Evolutionary conservation across 139 green algal species (phyloP), one percentile per base, ranked within the genome.

Genomic region (Asterochloris sp.): DNA sequence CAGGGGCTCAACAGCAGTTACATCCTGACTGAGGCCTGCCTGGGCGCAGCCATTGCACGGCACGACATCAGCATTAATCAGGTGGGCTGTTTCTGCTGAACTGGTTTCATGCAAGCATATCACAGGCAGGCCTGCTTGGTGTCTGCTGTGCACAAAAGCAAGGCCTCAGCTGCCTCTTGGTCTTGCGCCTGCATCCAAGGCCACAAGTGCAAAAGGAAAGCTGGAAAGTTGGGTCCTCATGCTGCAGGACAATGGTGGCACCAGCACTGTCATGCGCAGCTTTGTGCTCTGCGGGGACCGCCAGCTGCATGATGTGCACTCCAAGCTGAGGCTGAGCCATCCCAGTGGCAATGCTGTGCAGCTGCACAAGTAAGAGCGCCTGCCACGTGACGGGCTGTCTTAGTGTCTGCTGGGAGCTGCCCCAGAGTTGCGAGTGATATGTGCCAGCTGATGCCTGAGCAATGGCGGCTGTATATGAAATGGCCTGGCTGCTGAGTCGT

Each of bases 261-360:
- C 95, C 6, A 28, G 88, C 28, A 97, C 91, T 10, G 84, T 79
- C 54, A 92, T 98, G 93, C 84, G 88, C n/a, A 90, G 92, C 87
- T 99, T 99, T 84, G 73, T 97, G 80, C 88, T 99, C 23, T 91
- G 87, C 29, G 94, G 93, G n/a, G 79, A 91, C 4, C 67, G 66
- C 14, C 97, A 99, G 91, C 85, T 97, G 78, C 95, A 98, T 84
- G 97, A 99, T 88, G 84, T 99, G 83, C 97, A 99, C 88, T 95
- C 90, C 67, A 91, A 91, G 74, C 89, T 98, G 74, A 75, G 71
- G 28, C 88, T 98, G 71, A 85, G 95, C 82, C 92, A 98, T 87
- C 93, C 94, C 23, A 1, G 87, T 24, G 95, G 94, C 27, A 73
- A 78, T 29, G 92, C 92, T 24, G 83, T 93, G 23, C 97, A 99